Conservation (phyloP, 345 rosid species). For the Laguncularia racemosa region DNA sequence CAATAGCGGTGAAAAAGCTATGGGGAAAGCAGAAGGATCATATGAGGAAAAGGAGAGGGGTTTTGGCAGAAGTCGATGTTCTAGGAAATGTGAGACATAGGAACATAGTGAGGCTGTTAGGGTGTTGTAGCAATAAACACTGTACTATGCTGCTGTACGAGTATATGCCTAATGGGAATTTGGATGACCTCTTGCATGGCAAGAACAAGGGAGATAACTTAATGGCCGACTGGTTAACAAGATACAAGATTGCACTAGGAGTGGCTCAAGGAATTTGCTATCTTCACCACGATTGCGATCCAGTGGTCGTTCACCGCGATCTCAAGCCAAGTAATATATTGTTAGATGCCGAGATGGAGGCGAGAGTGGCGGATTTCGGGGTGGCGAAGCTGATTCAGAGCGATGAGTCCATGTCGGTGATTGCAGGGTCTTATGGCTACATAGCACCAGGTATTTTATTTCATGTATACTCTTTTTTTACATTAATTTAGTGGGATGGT, state of each 20-base stretch:
- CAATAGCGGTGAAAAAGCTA: constrained; percentile 88
- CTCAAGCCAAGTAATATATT: constrained; percentile 87
- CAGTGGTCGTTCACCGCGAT: constrained; percentile 91
- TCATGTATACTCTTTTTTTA: neutral
- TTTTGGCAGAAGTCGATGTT: constrained; percentile 84
- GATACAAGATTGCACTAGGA: constrained; percentile 80
- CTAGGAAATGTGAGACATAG: constrained; percentile 83
- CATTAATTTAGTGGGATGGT: too few species aligned
- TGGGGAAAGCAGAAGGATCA: constrained; percentile 83
- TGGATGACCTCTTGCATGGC: constrained; percentile 76
- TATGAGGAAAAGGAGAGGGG: constrained; percentile 69
- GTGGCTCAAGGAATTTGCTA: constrained; percentile 97
- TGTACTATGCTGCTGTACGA: constrained; percentile 90
- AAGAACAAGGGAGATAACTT: constrained; percentile 55
- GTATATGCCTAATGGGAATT: constrained; percentile 89
- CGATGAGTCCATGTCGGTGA: constrained; percentile 95
- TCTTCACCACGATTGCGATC: constrained; percentile 95
- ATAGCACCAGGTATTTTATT: constrained; percentile 79
- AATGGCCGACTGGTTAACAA: constrained; percentile 76
- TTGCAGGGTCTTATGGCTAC: constrained; percentile 98
- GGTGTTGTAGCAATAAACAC: constrained; percentile 87
- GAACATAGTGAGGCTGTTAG: constrained; percentile 82
- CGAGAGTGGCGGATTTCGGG: constrained; percentile 98
- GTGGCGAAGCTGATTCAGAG: constrained; percentile 81
- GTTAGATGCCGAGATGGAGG: constrained; percentile 84